Conservation (phyloP, 495 filamentous ascomycete species). For the Patellaria atrata region DNA sequence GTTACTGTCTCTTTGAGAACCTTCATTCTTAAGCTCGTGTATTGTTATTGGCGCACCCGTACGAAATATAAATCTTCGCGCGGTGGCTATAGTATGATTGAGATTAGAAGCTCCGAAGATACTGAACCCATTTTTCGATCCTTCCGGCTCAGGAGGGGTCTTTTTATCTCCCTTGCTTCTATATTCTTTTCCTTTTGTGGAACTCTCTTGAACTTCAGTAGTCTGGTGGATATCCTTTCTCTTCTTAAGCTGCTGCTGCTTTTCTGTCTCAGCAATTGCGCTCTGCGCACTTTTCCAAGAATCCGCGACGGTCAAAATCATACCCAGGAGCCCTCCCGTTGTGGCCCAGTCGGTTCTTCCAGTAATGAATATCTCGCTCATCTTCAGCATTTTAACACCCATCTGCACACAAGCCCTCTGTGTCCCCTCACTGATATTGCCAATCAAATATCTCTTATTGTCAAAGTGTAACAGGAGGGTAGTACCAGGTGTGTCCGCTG, state of each 20-base stretch:
- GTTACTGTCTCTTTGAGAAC: conserved; percentile 19
- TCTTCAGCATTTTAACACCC: conserved; percentile 41
- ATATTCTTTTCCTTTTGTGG: conserved; percentile 11
- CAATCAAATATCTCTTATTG: conserved; percentile 73
- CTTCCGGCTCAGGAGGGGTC: no score
- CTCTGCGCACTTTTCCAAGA: conserved; percentile 14
- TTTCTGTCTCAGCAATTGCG: neutral
- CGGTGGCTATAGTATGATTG: conserved; percentile 61
- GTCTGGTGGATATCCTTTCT: conserved; percentile 18
- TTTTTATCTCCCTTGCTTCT: no score
- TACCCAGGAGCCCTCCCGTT: conserved; percentile 67
- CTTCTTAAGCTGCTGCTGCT: conserved; percentile 11
- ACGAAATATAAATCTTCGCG: conserved; percentile 79
- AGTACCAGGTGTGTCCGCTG: conserved; percentile 77
- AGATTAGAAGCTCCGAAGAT: conserved; percentile 69
- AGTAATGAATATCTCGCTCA: conserved; percentile 66
- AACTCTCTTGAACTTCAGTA: conserved; percentile 18
- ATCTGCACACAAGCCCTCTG: conserved; percentile 63
- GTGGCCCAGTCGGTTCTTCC: conserved; percentile 61
- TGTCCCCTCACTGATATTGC: conserved; percentile 67
- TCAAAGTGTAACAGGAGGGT: conserved; percentile 63
- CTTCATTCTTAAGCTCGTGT: conserved; percentile 44
- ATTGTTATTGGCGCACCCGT: conserved; percentile 56
- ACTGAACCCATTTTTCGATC: conserved; percentile 36
- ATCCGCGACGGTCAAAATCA: conserved; percentile 73